Evolutionary conservation across 73 alveolate genomes (phyloP), one percentile per base, ranked within the genome.

Genomic region (Uronychia setigera): DNA sequence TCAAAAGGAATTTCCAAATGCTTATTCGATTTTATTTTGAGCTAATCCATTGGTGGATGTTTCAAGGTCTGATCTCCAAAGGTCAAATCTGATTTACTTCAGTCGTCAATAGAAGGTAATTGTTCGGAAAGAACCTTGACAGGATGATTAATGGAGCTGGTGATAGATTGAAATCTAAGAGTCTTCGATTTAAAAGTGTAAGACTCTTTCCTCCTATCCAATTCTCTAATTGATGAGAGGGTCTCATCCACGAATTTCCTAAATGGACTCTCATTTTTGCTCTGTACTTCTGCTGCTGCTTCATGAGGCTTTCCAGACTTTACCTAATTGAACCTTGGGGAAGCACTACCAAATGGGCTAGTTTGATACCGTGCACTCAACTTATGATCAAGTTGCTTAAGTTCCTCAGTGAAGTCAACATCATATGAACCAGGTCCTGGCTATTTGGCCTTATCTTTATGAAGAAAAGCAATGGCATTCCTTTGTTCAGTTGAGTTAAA

Each of bases 401-500:
- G 35, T 26, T 33, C 58, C 11, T 80, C 86, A 35, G 35, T 57
- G 35, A 80, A 80, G 1, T 67, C 35, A 11, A 80, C 78, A 58
- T 80, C 86, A 32, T 80, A 80, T 1, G 77, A 59, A 29, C 86
- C 86, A 46, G 86, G 86, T 1, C 86, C 86, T 25, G 86, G 86
- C 14, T 13, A 13, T 11, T 67, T 26, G 19, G 13, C 29, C 31
- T 28, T 11, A 1, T 34, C 30, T 1, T 80, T 80, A 25, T 34
- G 29, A 25, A 46, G 59, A n/a, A 0, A 35, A 28, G 9, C 30
- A 27, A 9, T 46, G 34, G 11, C 28, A 9, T 80, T 60, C 58
- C 79, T 80, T 31, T 80, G 28, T 0, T 27, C 27, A 0, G 79
- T 80, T 29, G 86, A 80, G 29, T 35, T 80, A 30, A 80, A 80